Evolutionary conservation across 192 early-diverging fungal species (phyloP).

Genomic region (Mortierella alpina): DNA sequence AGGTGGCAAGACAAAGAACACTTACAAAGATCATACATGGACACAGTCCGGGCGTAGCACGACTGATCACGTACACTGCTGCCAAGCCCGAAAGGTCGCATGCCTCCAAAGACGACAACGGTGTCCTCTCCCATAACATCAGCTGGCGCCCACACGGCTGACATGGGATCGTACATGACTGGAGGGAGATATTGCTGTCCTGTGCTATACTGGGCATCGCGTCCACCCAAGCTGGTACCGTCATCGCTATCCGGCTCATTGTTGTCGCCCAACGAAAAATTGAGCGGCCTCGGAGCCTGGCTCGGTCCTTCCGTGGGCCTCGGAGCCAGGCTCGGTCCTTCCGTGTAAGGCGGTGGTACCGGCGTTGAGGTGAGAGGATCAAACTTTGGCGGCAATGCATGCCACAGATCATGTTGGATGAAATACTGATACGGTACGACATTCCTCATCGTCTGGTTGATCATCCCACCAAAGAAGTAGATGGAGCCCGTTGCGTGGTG

Average conservation of each 20-base stretch:
- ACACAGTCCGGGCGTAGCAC: conserved; percentile 28
- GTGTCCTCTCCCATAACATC: conserved; percentile 33
- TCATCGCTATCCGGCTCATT: not conserved
- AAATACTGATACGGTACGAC: conserved; percentile 32
- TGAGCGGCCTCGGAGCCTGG: not conserved
- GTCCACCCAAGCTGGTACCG: not conserved
- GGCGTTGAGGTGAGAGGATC: conserved; percentile 21
- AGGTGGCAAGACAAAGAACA: not conserved
- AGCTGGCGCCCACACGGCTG: conserved; percentile 39
- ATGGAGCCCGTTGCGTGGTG: conserved; percentile 45
- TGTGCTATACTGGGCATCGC: not conserved
- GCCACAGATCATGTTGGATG: conserved; percentile 44
- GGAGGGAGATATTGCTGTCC: conserved; percentile 5
- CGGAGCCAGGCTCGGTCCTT: not conserved
- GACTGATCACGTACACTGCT: conserved; percentile 4
- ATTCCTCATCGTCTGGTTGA: conserved; percentile 43
- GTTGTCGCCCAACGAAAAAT: not conserved
- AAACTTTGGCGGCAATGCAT: conserved; percentile 28
- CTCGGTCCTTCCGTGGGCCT: not conserved
- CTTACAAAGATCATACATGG: conserved; percentile 50
- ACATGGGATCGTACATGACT: conserved; percentile 40
- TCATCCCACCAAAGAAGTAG: conserved; percentile 55
- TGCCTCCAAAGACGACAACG: conserved; percentile 48
- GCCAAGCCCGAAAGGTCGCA: conserved; percentile 37
- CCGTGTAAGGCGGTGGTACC: not conserved